Conservation (phyloP, 2,329 filamentous ascomycete genomes). For the Sarocladium kiliense region DNA sequence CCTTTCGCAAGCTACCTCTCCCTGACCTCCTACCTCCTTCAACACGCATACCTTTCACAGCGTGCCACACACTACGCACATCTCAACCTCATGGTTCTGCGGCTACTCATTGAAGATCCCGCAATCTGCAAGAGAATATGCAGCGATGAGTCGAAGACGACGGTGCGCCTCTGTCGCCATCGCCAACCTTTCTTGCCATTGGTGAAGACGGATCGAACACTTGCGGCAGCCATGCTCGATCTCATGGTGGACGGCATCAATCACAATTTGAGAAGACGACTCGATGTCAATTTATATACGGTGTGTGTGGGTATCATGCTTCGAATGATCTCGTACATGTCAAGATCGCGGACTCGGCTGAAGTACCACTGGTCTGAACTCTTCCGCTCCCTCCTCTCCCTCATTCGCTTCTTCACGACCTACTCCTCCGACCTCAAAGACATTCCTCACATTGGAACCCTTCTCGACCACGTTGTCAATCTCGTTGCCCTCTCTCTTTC, state of each 20-base stretch:
- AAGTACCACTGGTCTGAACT: conserved; percentile 93
- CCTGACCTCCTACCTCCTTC: conserved; percentile 84
- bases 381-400: conserved; percentile 81
- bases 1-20: conserved; percentile 82
- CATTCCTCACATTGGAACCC: conserved; percentile 61
- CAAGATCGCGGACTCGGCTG: conserved; percentile 74
- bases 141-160: conserved; percentile 66
- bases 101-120: conserved; percentile 82
- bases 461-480: conserved; percentile 76
- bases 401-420: conserved; percentile 84
- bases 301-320: conserved; percentile 77
- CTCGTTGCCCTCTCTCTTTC: conserved; percentile 80
- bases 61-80: conserved; percentile 79
- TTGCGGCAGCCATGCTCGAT: conserved; percentile 75
- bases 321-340: conserved; percentile 77
- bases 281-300: conserved; percentile 82
- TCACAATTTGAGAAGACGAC: conserved; percentile 80
- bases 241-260: conserved; percentile 86
- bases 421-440: conserved; percentile 74
- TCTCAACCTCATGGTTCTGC: conserved; percentile 77
- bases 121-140: conserved; percentile 78
- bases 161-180: conserved; percentile 83
- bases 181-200: conserved; percentile 78
- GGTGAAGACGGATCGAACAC: conserved; percentile 64
- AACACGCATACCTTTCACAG: conserved; percentile 82